Evolutionary conservation across 108 stramenopile genomes (phyloP).

Genomic region (Cylindrotheca fusiformis): DNA sequence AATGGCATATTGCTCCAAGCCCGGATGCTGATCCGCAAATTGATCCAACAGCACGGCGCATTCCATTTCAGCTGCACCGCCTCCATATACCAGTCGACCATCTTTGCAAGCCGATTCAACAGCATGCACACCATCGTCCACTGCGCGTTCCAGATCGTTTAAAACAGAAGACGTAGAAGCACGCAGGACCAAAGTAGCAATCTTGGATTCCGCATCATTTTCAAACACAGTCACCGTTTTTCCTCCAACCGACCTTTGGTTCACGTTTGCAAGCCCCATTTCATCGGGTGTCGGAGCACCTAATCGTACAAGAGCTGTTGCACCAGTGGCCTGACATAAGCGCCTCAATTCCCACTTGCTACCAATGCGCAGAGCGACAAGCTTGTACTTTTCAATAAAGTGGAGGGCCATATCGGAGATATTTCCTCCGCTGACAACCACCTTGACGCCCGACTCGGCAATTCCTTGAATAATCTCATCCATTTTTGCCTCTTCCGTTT

Average conservation of each 20-base stretch:
- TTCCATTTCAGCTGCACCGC: constrained; percentile 94
- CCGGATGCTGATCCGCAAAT: constrained; percentile 88
- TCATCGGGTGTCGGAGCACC: constrained; percentile 97
- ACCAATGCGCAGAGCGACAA: constrained; percentile 88
- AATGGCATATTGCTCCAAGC: constrained; percentile 99
- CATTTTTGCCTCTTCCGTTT: constrained; percentile 95
- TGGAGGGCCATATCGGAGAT: constrained; percentile 96
- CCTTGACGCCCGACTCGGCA: constrained; percentile 89
- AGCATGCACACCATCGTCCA: constrained; percentile 95
- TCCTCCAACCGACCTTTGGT: constrained; percentile 88
- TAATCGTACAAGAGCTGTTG: constrained; percentile 94
- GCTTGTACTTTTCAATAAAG: constrained; percentile 91
- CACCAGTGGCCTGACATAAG: constrained; percentile 90
- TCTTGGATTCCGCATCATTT: constrained; percentile 59
- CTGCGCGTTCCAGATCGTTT: constrained; percentile 95
- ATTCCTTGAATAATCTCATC: constrained; percentile 95
- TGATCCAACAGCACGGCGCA: constrained; percentile 74
- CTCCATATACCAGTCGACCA: constrained; percentile 91
- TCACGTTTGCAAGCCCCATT: constrained; percentile 83
- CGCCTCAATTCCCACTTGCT: constrained; percentile 98
- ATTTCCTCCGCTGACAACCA: constrained; percentile 90
- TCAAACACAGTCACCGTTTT: constrained; percentile 91
- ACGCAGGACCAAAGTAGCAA: constrained; percentile 94
- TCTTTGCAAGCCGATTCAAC: constrained; percentile 88
- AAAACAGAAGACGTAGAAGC: constrained; percentile 91